Percentiles rank a stretch among this genome's conserved stretches.
These are phyloP conservation scores for Phaeosphaeria sp. DNA, from an alignment of 2,329 filamentous ascomycete species.

Conservation along the genomic window DNA sequence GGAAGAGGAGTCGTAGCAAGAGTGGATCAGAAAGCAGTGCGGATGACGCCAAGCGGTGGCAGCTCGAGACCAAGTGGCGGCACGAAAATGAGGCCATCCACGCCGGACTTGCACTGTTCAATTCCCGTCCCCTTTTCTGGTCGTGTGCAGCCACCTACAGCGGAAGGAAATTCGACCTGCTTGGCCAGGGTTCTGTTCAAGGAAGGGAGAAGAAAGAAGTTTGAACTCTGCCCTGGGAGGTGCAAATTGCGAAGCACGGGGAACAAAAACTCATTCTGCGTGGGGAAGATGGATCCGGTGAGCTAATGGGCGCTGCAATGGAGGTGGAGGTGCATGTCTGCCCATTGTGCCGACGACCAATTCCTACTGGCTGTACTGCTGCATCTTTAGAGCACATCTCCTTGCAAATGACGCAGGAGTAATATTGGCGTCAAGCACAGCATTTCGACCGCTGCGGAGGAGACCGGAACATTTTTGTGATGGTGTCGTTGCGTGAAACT, in stretches of 20 bases:
- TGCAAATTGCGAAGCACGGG: too few relatives aligned
- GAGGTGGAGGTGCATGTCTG: background rate
- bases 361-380: background rate
- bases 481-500: background rate
- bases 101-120: background rate
- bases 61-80: background rate
- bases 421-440: background rate
- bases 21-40: background rate
- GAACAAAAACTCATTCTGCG: background rate
- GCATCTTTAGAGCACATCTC: background rate
- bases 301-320: conserved; percentile 3
- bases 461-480: background rate
- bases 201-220: too few relatives aligned
- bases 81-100: background rate
- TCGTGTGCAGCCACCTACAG: background rate
- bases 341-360: background rate
- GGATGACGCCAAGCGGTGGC: background rate
- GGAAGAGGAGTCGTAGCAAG: background rate
- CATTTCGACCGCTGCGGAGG: background rate
- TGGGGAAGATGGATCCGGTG: background rate
- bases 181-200: background rate
- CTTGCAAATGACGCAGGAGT: background rate
- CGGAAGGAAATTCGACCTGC: background rate
- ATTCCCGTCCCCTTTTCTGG: background rate
- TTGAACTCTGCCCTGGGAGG: too few relatives aligned